Base-by-base conservation (phyloP, 495 filamentous ascomycete genomes). In the Neurospora sublineolata region DNA sequence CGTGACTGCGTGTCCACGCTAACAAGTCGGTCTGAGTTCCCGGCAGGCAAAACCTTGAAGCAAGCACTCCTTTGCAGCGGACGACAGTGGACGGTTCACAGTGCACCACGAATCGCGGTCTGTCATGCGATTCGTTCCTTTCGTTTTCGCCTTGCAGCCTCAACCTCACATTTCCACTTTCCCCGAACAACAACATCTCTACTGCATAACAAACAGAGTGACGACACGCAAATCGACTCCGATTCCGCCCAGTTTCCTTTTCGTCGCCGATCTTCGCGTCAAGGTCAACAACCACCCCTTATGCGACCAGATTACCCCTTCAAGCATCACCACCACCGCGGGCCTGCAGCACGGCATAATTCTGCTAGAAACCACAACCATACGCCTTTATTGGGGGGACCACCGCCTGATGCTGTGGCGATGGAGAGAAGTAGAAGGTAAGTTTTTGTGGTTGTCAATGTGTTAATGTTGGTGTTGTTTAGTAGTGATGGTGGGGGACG, bases 391-490 rank as follows among this genome's bases (percentile, higher is more conserved):
- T 64, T 27, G 1, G 52, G 52, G 3, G 27, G 52, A 3, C 52
- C 52, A 64, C 52, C 52, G 27, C 52, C 9, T 14, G 52, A 64
- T 18, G 52, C 52, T 18, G 27, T 18, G 52, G 52, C 14, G 12
- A 78, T 79, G 76, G 77, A 77, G 20, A 73, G 82, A 69, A 82
- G 80, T 73, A 77, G 82, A 73, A 80, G 80, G 82, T 82, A 75
- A 77, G 78, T 76, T 42, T 10, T 3, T 23, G 2, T 52, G n/a
- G n/a, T 39, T 39, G 33, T 14, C 20, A 23, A 12, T 23, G 10
- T 52, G 44, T 3, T 23, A 11, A 6, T 14, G 10, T 20, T 23
- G 20, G 4, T 27, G 20, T 23, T 58, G 20, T 23, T 58, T 27
- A 58, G n/a, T 11, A n/a, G 20, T 23, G 20, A 4, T 46, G 20